Evolutionary conservation across 768 basidiomycete genomes (phyloP).

Genomic region (Psilocybe subaeruginosa): DNA sequence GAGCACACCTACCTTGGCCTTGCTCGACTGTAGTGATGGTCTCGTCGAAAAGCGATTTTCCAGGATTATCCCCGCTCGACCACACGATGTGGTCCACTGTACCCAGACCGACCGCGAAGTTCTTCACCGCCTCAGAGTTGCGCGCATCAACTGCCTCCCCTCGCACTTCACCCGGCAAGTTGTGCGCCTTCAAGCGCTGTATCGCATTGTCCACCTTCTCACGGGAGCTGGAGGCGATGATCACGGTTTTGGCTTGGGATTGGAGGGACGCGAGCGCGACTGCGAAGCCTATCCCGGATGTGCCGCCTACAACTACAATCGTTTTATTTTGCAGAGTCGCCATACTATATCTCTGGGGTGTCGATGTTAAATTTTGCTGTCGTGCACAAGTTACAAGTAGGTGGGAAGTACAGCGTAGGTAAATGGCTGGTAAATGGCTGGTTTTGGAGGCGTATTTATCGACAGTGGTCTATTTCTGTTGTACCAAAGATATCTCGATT

Average conservation of each 20-base stretch:
- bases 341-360: neutral
- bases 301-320: neutral
- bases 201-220: neutral
- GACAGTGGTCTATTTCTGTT: too few relatives aligned
- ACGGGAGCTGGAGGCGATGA: neutral
- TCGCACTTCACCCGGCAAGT: neutral
- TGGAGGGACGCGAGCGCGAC: neutral
- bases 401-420: too few relatives aligned
- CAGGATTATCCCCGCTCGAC: neutral
- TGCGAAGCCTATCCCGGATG: neutral
- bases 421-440: too few relatives aligned
- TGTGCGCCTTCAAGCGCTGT: neutral
- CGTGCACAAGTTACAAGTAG: too few relatives aligned
- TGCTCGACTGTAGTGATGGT: neutral
- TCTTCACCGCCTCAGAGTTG: neutral
- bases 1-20: neutral
- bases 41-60: neutral
- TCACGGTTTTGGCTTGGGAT: neutral
- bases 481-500: too few relatives aligned
- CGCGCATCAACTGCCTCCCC: neutral
- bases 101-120: neutral
- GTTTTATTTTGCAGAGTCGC: neutral
- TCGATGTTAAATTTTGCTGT: too few relatives aligned
- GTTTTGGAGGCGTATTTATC: too few relatives aligned
- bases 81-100: neutral